Base-by-base conservation (phyloP, 1,284 basidiomycete species). In the Puccinia sorghi region DNA sequence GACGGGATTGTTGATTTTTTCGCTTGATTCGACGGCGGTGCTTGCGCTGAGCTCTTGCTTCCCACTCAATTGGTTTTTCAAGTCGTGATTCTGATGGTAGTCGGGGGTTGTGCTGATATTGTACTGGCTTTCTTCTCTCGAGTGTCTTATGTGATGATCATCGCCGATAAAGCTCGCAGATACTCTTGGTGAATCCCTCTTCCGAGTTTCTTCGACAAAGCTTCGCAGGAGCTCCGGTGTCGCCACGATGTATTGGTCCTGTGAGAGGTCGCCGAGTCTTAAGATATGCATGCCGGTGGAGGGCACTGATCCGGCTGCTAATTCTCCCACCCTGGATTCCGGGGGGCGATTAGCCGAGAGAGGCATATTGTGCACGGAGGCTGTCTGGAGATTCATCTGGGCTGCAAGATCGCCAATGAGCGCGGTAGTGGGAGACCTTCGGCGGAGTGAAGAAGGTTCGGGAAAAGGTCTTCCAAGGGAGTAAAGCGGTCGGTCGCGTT, bases 391-490 rank as follows among this genome's bases (percentile, higher is more conserved):
- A 46, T 66, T 66, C 41, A 43, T 66, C 64, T 22, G 46, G 37
- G 64, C 46, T 32, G 64, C 64, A 48, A 66, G n/a, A 15, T 66
- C 64, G 22, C 25, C 41, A 66, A 61, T 7, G 1, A 66, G 64
- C 8, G 22, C 39, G 37, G n/a, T n/a, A n/a, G 41, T 66, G 9
- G 41, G 64, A 22, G 64, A 66, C 43, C 64, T n/a, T 20, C 64
- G 64, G 7, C 64, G 64, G 41, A 66, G 43, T 46, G 41, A 25
- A 25, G 64, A 17, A 9, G 64, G 22, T 13, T 66, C 64, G 25
- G 64, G 64, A 66, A 66, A 66, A 50, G 64, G 64, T 32, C 64
- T 22, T 15, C 64, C 64, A 15, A 66, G 64, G 12, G 64, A 66
- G 64, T 66, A 66, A 22, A 66, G 64, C 2, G 64, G 41, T 66